Evolutionary conservation across 257 asterid species (phyloP), one percentile per base, ranked within the genome.

Genomic region (Przewalskia tangutica): DNA sequence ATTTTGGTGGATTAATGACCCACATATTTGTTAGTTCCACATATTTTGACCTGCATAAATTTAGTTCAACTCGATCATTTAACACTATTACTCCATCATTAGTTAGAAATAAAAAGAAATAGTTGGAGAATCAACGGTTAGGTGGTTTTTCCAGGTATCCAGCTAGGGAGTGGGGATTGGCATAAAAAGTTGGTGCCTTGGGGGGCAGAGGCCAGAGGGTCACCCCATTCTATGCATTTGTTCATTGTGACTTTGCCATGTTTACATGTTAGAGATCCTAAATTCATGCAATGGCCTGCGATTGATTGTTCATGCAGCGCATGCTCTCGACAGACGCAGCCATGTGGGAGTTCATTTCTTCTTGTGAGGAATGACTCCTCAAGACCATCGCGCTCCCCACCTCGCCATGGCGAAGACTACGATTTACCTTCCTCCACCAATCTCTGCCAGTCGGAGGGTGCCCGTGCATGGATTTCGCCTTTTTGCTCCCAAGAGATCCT

Each of bases 151-250:
- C 78, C 58, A 44, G 58, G 40, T 71, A 44, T 71, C 60, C 79
- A 73, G 79, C 62, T 48, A 50, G 23, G 44, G 48, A 13, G 44
- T 73, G 79, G 79, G 79, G 59, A 46, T 71, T 48, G 79, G 8
- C 79, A n/a, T 40, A 42, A 68, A 68, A 68, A 68, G 77, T 68
- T 68, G 77, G 77, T 34, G 76, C 13, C 63, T 17, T 56, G 63
- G 76, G 76, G 50, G 77, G n/a, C n/a, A n/a, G n/a, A n/a, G n/a
- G n/a, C n/a, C 8, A n/a, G 7, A 44, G 11, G 18, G 40, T 44
- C 79, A 46, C 79, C 59, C 40, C n/a, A 50, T 73, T 73, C 60
- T 73, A 73, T 73, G 79, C 42, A 73, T 48, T 73, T 73, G 79
- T 73, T 73, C 60, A 12, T 48, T 73, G 46, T 73, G 42, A 73